These are phyloP conservation scores for Schizophyllum commune DNA, from an alignment of 1,284 basidiomycete species.

Conservation along the genomic window DNA sequence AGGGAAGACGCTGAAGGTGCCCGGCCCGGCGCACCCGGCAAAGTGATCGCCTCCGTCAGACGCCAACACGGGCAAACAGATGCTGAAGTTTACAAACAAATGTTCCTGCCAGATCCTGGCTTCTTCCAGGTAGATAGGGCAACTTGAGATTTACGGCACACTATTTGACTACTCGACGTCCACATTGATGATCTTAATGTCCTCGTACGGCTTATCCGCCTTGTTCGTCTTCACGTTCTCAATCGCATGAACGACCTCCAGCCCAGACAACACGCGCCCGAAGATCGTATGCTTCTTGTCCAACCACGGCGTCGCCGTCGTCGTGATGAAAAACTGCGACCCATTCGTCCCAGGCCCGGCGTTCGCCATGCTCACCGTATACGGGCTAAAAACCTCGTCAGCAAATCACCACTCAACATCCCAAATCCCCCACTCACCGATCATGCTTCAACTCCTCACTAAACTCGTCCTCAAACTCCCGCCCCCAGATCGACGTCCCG, in stretches of 20 bases:
- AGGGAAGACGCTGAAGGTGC: no score
- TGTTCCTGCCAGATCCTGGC: no score
- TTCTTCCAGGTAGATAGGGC: no score
- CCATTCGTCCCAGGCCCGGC: slow-evolving; percentile 92
- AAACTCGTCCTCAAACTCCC: slow-evolving; percentile 96
- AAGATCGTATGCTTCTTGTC: slow-evolving; percentile 97
- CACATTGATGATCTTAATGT: slow-evolving; percentile 83
- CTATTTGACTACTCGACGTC: slow-evolving; percentile 46
- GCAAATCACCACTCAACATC: neutral
- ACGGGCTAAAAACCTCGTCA: slow-evolving; percentile 53
- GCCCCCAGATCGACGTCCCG: slow-evolving; percentile 93
- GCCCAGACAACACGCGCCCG: slow-evolving; percentile 73
- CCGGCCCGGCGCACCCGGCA: no score
- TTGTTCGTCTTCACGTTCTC: slow-evolving; percentile 79
- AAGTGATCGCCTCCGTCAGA: no score
- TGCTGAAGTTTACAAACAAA: no score
- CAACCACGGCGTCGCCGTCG: slow-evolving; percentile 91
- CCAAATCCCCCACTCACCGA: slow-evolving; percentile 38
- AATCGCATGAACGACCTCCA: slow-evolving; percentile 81
- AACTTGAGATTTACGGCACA: neutral
- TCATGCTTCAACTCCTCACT: slow-evolving; percentile 85
- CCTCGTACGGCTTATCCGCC: slow-evolving; percentile 81
- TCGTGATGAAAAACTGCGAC: slow-evolving; percentile 98
- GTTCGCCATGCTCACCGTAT: slow-evolving; percentile 99
- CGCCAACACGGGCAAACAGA: no score